These are phyloP conservation scores for Paspalum vaginatum DNA, from an alignment of 176 grass and related monocot species.

Conservation along the genomic window DNA sequence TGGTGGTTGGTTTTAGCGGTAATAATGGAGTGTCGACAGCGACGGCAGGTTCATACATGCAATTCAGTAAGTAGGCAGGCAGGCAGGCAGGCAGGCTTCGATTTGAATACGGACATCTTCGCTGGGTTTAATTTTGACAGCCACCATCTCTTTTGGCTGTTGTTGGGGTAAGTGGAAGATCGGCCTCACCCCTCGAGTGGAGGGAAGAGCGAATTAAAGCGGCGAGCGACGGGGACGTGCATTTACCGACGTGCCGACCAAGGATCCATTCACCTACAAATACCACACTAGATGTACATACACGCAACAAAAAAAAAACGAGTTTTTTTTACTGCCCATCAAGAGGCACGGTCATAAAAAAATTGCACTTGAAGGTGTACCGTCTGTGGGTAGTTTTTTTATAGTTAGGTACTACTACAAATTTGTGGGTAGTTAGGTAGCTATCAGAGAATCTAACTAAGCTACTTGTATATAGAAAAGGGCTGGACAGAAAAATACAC, in stretches of 20 bases:
- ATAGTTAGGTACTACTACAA: too few relatives aligned
- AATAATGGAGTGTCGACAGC: not conserved
- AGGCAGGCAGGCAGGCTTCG: not conserved
- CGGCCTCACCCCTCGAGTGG: too few relatives aligned
- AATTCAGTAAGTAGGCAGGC: not conserved
- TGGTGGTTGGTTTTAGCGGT: not conserved
- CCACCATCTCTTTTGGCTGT: not conserved
- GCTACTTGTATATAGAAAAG: not conserved
- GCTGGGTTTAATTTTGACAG: conserved; percentile 13
- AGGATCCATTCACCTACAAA: not conserved
- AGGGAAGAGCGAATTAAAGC: conserved; percentile 10
- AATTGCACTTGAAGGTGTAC: too few relatives aligned
- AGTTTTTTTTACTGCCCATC: not conserved
- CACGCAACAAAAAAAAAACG: too few relatives aligned
- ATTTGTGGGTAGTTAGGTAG: not conserved
- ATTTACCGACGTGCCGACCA: conserved; percentile 43
- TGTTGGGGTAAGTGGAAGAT: conserved; percentile 24
- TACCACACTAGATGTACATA: not conserved
- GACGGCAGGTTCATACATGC: too few relatives aligned
- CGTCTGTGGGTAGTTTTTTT: too few relatives aligned
- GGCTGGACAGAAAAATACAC: not conserved
- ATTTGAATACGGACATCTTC: not conserved
- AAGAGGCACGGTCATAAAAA: not conserved
- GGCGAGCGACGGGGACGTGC: conserved; percentile 13
- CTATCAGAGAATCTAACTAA: not conserved